A percentile compares a stretch with the other conserved stretches of the same genome.
Evolutionary conservation across 148 eudicot species (phyloP).

Genomic region (Camellia lanceoleosa): DNA sequence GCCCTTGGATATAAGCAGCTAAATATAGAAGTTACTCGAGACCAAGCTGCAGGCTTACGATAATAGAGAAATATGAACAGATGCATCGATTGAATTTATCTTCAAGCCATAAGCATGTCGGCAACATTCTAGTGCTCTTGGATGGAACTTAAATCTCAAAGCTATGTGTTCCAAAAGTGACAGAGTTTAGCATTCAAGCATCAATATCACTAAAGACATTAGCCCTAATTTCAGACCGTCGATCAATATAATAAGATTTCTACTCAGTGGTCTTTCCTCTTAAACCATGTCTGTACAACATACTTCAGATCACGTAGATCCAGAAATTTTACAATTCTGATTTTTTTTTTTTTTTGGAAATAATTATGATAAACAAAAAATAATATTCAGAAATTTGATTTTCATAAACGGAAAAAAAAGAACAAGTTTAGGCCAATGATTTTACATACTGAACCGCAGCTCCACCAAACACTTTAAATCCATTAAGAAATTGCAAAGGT

Average conservation of each 20-base stretch:
- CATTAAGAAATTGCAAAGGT: background rate
- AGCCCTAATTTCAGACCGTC: background rate
- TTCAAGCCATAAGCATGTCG: background rate
- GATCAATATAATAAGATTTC: background rate
- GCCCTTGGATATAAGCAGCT: background rate
- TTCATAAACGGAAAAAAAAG: background rate
- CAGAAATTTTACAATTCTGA: background rate
- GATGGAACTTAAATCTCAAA: background rate
- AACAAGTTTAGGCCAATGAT: background rate
- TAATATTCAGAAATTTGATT: background rate
- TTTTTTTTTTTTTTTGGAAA: background rate
- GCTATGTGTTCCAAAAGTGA: background rate
- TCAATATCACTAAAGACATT: background rate
- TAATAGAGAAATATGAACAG: background rate
- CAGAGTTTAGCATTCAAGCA: background rate
- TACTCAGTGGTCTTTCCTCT: background rate
- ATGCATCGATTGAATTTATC: background rate
- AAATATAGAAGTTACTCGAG: background rate
- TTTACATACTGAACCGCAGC: background rate
- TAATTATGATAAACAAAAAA: background rate
- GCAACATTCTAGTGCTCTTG: background rate
- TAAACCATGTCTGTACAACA: background rate
- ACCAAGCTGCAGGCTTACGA: background rate
- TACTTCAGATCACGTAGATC: background rate
- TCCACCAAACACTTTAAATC: background rate